Evolutionary conservation across 2,329 filamentous ascomycete genomes (phyloP).

Genomic region (Cladosporium sp.): DNA sequence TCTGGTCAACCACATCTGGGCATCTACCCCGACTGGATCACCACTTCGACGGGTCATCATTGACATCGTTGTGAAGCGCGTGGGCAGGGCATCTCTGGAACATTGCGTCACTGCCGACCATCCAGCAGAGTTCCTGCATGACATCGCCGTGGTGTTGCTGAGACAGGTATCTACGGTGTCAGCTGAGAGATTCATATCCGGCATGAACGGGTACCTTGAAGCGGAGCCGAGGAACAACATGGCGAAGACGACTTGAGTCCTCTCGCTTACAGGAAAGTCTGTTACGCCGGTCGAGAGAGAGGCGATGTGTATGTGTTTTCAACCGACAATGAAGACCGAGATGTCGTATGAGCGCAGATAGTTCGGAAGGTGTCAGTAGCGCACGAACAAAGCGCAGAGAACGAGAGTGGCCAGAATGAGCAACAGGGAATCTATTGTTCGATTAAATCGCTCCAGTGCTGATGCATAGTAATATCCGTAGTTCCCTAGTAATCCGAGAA

Average conservation of each 20-base stretch:
- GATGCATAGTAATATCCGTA: neutral
- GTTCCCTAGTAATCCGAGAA: conserved; percentile 16
- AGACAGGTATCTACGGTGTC: neutral
- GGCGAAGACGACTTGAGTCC: neutral
- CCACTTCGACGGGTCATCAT: neutral
- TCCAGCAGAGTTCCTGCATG: neutral
- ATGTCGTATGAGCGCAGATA: neutral
- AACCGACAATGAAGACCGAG: neutral
- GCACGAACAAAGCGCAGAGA: neutral
- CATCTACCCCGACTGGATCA: neutral
- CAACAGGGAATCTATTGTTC: neutral
- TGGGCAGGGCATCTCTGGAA: neutral
- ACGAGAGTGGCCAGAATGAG: neutral
- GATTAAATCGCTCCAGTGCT: no score
- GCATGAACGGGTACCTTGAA: neutral
- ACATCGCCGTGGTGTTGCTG: neutral
- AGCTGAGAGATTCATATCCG: neutral
- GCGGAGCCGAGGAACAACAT: neutral
- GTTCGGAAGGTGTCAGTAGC: neutral
- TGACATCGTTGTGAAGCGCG: neutral
- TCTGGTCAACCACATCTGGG: neutral
- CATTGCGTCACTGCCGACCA: neutral
- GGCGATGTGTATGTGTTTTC: neutral
- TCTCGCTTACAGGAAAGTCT: neutral
- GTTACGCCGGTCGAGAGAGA: neutral